A percentile compares a stretch with the other conserved stretches of the same genome.
Evolutionary conservation across 495 filamentous ascomycete species (phyloP).

Genomic region (Haplographium delicatum): DNA sequence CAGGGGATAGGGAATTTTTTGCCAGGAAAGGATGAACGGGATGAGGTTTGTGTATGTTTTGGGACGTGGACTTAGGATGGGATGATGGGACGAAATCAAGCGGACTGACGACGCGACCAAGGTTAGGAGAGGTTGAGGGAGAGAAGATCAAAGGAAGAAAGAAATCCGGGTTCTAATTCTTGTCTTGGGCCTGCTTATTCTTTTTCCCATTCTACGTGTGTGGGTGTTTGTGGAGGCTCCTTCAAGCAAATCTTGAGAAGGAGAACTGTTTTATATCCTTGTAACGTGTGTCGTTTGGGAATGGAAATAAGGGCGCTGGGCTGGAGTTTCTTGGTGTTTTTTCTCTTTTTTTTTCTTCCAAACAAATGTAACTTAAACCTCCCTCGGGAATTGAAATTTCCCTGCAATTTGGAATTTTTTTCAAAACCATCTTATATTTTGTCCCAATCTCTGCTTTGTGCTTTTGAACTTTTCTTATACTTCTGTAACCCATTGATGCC

Average conservation of each 20-base stretch:
- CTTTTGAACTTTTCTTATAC: too few relatives aligned
- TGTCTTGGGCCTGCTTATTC: background rate
- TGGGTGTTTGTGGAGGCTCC: background rate
- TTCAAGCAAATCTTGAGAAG: background rate
- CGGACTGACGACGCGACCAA: too few relatives aligned
- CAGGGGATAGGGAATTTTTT: background rate
- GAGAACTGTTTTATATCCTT: background rate
- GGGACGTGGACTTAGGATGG: constrained; percentile 1
- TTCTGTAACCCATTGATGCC: too few relatives aligned
- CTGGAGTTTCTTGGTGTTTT: background rate
- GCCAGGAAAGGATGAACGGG: background rate
- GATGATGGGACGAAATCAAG: constrained; percentile 7
- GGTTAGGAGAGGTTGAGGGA: background rate
- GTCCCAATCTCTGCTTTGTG: too few relatives aligned
- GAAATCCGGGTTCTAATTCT: background rate
- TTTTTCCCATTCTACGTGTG: background rate
- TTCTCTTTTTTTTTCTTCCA: background rate
- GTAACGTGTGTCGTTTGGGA: background rate
- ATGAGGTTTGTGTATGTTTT: background rate
- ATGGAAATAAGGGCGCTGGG: constrained; percentile 7
- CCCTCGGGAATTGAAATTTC: too few relatives aligned
- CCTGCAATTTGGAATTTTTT: too few relatives aligned
- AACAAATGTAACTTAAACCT: too few relatives aligned
- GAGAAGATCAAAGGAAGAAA: background rate
- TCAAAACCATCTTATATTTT: too few relatives aligned